These are phyloP conservation scores for Collybia mongolica DNA, from an alignment of 768 basidiomycete species.

Conservation along the genomic window DNA sequence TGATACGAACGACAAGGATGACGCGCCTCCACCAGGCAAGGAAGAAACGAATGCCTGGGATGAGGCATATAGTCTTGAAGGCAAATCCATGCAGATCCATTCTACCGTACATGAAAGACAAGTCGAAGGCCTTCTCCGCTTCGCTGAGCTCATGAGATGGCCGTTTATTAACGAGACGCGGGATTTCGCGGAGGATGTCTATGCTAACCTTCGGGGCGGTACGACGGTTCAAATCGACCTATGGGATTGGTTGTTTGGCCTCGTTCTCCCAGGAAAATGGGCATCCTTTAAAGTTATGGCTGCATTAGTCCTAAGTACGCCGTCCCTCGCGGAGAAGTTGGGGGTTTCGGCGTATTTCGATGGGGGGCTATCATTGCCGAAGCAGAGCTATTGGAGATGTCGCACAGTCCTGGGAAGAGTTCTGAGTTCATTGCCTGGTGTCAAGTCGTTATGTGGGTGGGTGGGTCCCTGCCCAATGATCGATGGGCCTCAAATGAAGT, in stretches of 20 bases:
- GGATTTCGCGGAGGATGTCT: constrained; percentile 6
- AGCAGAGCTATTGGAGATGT: constrained; percentile 1
- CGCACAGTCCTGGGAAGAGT: constrained; percentile 4
- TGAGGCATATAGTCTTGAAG: not conserved
- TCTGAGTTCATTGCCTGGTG: constrained; percentile 4
- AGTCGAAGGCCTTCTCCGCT: constrained; percentile 5
- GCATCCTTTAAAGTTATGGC: constrained; percentile 7
- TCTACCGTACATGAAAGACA: constrained; percentile 4
- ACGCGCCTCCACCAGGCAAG: not conserved
- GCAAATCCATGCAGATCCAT: not conserved
- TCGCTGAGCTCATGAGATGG: constrained; percentile 7
- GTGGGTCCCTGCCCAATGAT: constrained; percentile 5
- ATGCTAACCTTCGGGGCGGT: constrained; percentile 2
- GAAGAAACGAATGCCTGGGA: not conserved
- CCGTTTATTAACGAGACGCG: constrained; percentile 6
- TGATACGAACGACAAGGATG: not conserved
- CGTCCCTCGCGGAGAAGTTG: not conserved
- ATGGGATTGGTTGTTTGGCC: constrained; percentile 7
- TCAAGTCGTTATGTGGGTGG: constrained; percentile 6
- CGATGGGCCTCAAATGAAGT: not conserved
- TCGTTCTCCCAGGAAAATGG: constrained; percentile 6
- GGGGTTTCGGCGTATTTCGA: constrained; percentile 1
- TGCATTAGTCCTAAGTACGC: constrained; percentile 2
- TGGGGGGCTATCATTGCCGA: constrained; percentile 1
- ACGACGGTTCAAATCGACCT: not conserved